Evolutionary conservation across 148 eudicot genomes (phyloP), one percentile per base, ranked within the genome.

Genomic region (Nepenthes gracilis): DNA sequence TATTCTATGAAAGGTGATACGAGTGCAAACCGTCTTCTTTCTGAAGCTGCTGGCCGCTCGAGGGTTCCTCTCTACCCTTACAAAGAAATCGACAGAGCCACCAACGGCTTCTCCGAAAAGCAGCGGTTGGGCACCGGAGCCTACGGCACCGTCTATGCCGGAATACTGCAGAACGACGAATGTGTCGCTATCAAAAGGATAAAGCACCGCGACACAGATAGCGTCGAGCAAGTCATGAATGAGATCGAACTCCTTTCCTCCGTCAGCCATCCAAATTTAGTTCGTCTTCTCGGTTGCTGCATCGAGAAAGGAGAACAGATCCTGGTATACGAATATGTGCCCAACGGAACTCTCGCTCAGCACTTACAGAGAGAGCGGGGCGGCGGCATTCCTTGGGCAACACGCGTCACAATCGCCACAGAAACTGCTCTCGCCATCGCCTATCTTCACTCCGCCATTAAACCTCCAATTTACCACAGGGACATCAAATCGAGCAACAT

Each of bases 401-500:
- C 79, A 15, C 85, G 92, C 2, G 74, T 85, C 14, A 64, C 51
- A 1, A 78, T 85, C 10, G 92, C 83, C 11, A 8, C 60, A 0
- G 87, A 83, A 63, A 85, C 92, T 6, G 85, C 92, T 37, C 81
- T 77, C 62, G 89, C 94, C 34, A 81, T 86, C 23, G 82, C 94
- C 1, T 74, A 77, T 65, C 86, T 86, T 9, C 94, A 86, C 60
- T 77, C 83, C 6, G 69, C 78, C 2, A 75, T 75, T 45, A 65
- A 75, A 55, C 89, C 89, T 11, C 94, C 89, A 1, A 86, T 86
- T 13, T 86, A 77, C 38, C 94, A 83, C n/a, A 65, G 94, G 70
- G 89, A 86, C 72, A 74, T 86, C 47, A 86, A 86, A 45, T 83
- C 94, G 2, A 83, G 84, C 70, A 86, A 86, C 74, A 86, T 86